Base-by-base conservation (phyloP, 2,329 filamentous ascomycete genomes). In the Dryadomyces quercus-mongolicae region DNA sequence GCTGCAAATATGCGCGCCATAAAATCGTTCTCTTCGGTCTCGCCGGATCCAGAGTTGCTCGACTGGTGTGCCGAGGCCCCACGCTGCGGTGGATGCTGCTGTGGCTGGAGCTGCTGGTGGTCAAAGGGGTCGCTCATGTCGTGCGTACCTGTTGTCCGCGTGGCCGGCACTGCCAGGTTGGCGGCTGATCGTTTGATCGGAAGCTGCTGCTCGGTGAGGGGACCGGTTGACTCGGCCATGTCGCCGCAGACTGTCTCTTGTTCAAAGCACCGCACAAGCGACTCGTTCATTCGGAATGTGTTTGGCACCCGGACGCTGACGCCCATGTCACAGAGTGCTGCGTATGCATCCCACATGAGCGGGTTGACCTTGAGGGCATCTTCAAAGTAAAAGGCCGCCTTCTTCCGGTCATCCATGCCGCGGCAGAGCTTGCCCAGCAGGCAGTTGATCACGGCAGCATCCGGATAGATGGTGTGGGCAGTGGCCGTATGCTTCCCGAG, bases 301-400 rank as follows among this genome's bases (percentile, higher is more conserved):
- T 94, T 95, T 25, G 84, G 79, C 10, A 93, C 82, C 54, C 87
- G 83, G 54, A 97, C 77, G 60, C 83, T 84, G 47, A 89, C 85
- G 4, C 88, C 88, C 83, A 81, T 88, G 64, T 96, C 90, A 66
- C 91, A 95, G 8, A 98, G 77, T 16, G 82, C 85, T 21, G 85
- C 83, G 63, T 97, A 97, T 0, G 92, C 91, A 73, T 98, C 93
- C 93, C 93, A 98, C 80, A 95, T 93, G 68, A 97, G 92, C 1
- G 93, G 91, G 64, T 97, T 98, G 54, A 84, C 68, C 69, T 91
- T 94, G 62, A 98, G 72, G 6, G 91, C 82, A 57, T 94, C 89
- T 60, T 95, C 89, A 65, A 93, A 97, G 67, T 82, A 89, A 60
- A 86, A 80, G 16, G 92, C 82, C 8, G 93, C 91, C 68, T 88